These are phyloP conservation scores for Sugiyamaella castrensis DNA, from an alignment of 1,139 yeast species.

Conservation along the genomic window DNA sequence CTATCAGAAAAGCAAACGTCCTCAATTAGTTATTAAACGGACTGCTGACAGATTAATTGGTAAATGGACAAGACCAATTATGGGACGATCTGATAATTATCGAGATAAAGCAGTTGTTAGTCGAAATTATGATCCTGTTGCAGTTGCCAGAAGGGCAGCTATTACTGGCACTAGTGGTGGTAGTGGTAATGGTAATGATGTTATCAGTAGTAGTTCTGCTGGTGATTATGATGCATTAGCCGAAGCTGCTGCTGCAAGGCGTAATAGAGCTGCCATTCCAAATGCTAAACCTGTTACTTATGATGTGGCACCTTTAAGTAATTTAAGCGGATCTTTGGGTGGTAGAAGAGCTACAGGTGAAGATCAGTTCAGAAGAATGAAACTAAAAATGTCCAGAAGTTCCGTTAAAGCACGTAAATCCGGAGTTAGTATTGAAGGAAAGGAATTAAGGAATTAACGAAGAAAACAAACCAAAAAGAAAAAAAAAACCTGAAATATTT, in stretches of 20 bases:
- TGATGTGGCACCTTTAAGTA: conserved; percentile 82
- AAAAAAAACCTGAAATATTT: background rate
- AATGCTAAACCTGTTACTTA: conserved; percentile 84
- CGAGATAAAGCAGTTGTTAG: conserved; percentile 78
- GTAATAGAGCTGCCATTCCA: conserved; percentile 94
- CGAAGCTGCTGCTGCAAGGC: conserved; percentile 81
- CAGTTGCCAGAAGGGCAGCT: conserved; percentile 24
- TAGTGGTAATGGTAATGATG: background rate
- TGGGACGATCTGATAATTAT: conserved; percentile 93
- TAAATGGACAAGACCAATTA: conserved; percentile 97
- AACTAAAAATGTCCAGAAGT: conserved; percentile 52
- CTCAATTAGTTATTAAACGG: conserved; percentile 81
- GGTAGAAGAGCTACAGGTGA: conserved; percentile 45
- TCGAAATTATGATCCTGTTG: conserved; percentile 61
- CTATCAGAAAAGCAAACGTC: conserved; percentile 86
- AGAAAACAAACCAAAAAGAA: background rate
- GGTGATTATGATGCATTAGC: conserved; percentile 57
- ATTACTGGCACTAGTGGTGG: conserved; percentile 5
- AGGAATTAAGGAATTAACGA: conserved; percentile 16
- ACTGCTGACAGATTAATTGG: conserved; percentile 88
- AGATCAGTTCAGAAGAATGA: conserved; percentile 74
- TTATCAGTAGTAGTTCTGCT: background rate
- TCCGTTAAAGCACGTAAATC: conserved; percentile 51
- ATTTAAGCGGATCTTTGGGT: conserved; percentile 42
- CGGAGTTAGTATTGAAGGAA: conserved; percentile 79